These are phyloP conservation scores for Leucocoprinus sp. DNA, from an alignment of 768 basidiomycete species.

Conservation along the genomic window DNA sequence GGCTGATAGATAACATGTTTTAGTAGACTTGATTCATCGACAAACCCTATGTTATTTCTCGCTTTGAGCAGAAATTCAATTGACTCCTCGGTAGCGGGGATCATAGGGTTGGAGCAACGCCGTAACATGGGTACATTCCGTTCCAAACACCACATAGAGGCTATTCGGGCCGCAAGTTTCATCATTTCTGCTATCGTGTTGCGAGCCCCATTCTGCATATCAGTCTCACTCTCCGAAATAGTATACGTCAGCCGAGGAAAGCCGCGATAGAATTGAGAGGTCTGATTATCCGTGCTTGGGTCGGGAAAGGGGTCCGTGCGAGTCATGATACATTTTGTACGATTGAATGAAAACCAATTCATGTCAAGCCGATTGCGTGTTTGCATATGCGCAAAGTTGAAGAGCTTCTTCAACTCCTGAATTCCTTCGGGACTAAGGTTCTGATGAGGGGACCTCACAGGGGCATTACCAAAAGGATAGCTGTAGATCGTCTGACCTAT, in stretches of 20 bases:
- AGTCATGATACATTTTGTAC: neutral
- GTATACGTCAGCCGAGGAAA: conserved; percentile 41
- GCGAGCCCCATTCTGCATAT: conserved; percentile 34
- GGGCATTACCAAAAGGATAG: conserved; percentile 39
- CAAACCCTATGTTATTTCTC: conserved; percentile 38
- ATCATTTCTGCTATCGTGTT: conserved; percentile 70
- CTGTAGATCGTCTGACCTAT: neutral
- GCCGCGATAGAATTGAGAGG: conserved; percentile 31
- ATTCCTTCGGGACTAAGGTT: conserved; percentile 17
- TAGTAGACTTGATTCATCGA: conserved; percentile 30
- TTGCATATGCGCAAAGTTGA: neutral
- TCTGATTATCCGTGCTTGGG: neutral
- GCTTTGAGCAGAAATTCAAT: conserved; percentile 38
- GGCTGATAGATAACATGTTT: conserved; percentile 25
- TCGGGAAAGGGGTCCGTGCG: neutral
- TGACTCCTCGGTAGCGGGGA: conserved; percentile 22
- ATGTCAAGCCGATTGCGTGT: neutral
- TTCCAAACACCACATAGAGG: conserved; percentile 63
- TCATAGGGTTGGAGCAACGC: conserved; percentile 32
- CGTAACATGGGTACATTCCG: conserved; percentile 56
- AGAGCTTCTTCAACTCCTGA: conserved; percentile 24
- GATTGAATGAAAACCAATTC: conserved; percentile 8
- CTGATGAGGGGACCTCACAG: neutral
- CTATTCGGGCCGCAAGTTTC: conserved; percentile 70
- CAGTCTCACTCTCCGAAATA: conserved; percentile 19